A percentile compares a stretch with the other conserved stretches of the same genome.
phyloP scores from a whole-genome alignment of 331 rosid genomes.

The Malus hybrid region DNA sequence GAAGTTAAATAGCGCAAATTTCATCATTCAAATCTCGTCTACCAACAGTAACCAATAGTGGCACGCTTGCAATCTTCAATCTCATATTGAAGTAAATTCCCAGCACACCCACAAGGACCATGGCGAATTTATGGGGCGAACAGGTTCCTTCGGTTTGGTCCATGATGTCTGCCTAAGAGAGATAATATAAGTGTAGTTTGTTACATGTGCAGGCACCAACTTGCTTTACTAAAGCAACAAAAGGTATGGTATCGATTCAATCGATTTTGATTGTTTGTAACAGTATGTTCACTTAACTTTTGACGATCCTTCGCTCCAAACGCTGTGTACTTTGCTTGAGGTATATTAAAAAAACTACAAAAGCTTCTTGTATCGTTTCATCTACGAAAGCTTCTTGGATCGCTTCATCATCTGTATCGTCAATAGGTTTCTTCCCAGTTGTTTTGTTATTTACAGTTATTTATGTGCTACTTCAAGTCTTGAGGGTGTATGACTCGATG shows the following conservation, averaged over 20 bases:
- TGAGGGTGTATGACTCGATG: background rate
- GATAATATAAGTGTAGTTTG: too few species aligned
- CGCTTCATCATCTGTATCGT: background rate
- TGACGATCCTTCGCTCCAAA: background rate
- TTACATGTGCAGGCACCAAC: background rate
- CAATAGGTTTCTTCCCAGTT: background rate
- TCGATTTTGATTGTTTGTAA: slow-evolving; percentile 31
- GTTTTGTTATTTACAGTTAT: background rate
- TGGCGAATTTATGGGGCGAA: too few species aligned
- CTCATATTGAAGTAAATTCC: too few species aligned
- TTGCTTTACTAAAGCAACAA: background rate
- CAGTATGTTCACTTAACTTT: slow-evolving; percentile 28
- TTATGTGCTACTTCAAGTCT: background rate
- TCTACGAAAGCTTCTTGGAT: background rate
- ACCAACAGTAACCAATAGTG: too few species aligned
- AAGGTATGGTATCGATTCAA: slow-evolving; percentile 14
- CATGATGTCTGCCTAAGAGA: too few species aligned
- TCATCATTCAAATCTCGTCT: too few species aligned
- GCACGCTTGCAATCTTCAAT: too few species aligned
- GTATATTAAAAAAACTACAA: background rate
- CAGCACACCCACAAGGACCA: too few species aligned
- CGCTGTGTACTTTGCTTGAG: background rate
- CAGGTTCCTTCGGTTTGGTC: too few species aligned
- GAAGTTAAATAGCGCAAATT: too few species aligned
- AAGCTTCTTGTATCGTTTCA: background rate